These are phyloP conservation scores for Globisporangium cylindrosporum DNA, from an alignment of 352 stramenopile species.

Conservation along the genomic window DNA sequence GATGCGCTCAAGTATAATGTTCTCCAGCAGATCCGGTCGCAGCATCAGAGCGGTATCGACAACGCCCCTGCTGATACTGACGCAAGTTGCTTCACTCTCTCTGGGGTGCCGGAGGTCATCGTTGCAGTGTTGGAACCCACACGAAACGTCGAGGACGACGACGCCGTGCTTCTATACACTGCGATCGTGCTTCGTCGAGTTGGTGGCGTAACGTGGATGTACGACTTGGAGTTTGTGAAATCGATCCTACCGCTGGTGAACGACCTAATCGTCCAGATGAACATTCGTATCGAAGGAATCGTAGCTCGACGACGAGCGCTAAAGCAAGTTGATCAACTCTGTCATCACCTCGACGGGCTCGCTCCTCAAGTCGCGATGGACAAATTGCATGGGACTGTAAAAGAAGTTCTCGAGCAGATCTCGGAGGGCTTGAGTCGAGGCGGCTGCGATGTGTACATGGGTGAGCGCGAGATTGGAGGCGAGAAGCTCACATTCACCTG, in stretches of 20 bases:
- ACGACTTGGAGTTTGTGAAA: conserved; percentile 56
- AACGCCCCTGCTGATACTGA: background rate
- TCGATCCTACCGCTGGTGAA: conserved; percentile 43
- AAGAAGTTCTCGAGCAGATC: conserved; percentile 29
- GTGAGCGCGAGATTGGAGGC: conserved; percentile 26
- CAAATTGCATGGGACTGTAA: conserved; percentile 24
- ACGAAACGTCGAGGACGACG: conserved; percentile 30
- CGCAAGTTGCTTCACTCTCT: conserved; percentile 15
- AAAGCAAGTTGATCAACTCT: conserved; percentile 21
- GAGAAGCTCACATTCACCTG: conserved; percentile 13
- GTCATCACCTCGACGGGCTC: conserved; percentile 10
- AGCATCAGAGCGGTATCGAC: background rate
- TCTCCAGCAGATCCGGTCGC: conserved; percentile 16
- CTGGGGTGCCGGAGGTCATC: conserved; percentile 19
- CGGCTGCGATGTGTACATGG: conserved; percentile 52
- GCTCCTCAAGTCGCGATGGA: conserved; percentile 11
- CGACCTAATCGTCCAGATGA: conserved; percentile 39
- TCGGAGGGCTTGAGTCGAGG: conserved; percentile 24
- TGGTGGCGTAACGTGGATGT: conserved; percentile 41
- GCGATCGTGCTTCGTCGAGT: conserved; percentile 51
- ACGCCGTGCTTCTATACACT: conserved; percentile 19
- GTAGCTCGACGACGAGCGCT: conserved; percentile 31
- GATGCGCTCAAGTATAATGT: background rate
- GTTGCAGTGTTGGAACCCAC: conserved; percentile 21
- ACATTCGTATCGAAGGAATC: conserved; percentile 47